Percentiles rank a stretch among this genome's conserved stretches.
Evolutionary conservation across 768 basidiomycete genomes (phyloP).

Genomic region (Hydnomerulius pinastri): DNA sequence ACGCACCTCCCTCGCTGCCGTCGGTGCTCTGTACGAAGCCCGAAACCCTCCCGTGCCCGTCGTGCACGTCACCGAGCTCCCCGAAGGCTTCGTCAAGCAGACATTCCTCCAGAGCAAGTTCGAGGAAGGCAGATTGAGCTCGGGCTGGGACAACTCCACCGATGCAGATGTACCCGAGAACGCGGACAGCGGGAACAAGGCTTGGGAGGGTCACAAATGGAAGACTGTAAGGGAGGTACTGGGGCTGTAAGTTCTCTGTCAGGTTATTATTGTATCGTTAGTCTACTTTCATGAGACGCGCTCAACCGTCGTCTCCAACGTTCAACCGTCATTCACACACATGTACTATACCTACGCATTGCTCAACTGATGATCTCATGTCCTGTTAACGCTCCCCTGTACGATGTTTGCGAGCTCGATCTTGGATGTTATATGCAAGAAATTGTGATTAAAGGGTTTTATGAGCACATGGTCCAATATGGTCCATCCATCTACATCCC

Average conservation of each 20-base stretch:
- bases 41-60: slow-evolving; percentile 20
- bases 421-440: no score
- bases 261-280: background rate
- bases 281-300: background rate
- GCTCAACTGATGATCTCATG: background rate
- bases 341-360: background rate
- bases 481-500: slow-evolving; percentile 10
- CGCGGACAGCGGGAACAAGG: slow-evolving; percentile 32
- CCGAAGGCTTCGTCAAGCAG: slow-evolving; percentile 31
- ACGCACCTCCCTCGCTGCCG: slow-evolving; percentile 23
- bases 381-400: no score
- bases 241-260: slow-evolving; percentile 17
- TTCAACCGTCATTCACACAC: slow-evolving; percentile 1
- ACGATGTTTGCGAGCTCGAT: no score
- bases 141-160: slow-evolving; percentile 35
- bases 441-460: no score
- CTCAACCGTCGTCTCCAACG: slow-evolving; percentile 4
- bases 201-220: slow-evolving; percentile 38
- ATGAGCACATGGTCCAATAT: no score
- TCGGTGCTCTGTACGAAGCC: slow-evolving; percentile 31
- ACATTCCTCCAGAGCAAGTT: slow-evolving; percentile 32
- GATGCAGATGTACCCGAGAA: slow-evolving; percentile 32
- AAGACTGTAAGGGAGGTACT: slow-evolving; percentile 28
- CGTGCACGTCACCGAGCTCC: slow-evolving; percentile 25
- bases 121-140: slow-evolving; percentile 32